Evolutionary conservation across 2,329 filamentous ascomycete species (phyloP).

Genomic region (Tympanopsis confertula): DNA sequence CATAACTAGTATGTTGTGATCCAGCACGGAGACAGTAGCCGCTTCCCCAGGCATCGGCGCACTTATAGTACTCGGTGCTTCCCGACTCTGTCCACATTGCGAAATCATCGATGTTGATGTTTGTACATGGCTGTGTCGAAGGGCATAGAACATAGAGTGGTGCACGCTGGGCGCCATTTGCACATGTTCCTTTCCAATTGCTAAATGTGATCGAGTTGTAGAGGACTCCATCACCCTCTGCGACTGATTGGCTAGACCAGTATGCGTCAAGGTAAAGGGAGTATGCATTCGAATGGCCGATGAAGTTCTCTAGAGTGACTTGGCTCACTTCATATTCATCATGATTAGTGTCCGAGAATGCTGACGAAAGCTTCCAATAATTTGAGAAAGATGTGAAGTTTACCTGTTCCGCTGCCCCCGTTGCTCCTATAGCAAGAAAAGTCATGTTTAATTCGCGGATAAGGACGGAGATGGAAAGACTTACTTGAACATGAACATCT

Average conservation of each 20-base stretch:
- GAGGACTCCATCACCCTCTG: slow-evolving; percentile 35
- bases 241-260: slow-evolving; percentile 30
- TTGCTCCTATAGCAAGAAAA: too few species aligned
- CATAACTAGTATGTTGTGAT: too few species aligned
- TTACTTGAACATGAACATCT: slow-evolving; percentile 57
- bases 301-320: slow-evolving; percentile 43
- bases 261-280: slow-evolving; percentile 40
- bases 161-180: slow-evolving; percentile 33
- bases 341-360: too few species aligned
- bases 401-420: slow-evolving; percentile 39
- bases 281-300: slow-evolving; percentile 43
- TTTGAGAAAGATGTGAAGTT: too few species aligned
- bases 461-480: too few species aligned
- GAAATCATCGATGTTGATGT: slow-evolving; percentile 35
- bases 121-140: slow-evolving; percentile 35
- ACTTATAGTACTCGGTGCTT: slow-evolving; percentile 25
- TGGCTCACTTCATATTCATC: too few species aligned
- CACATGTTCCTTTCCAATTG: slow-evolving; percentile 42
- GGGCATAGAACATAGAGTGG: slow-evolving; percentile 41
- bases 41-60: slow-evolving; percentile 33
- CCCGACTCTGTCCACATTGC: slow-evolving; percentile 38
- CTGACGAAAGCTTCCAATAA: too few species aligned
- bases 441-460: too few species aligned
- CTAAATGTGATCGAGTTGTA: slow-evolving; percentile 38
- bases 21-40: slow-evolving; percentile 29